phyloP scores from a whole-genome alignment of 495 filamentous ascomycete species.

The Antarctomyces pellizariae region DNA sequence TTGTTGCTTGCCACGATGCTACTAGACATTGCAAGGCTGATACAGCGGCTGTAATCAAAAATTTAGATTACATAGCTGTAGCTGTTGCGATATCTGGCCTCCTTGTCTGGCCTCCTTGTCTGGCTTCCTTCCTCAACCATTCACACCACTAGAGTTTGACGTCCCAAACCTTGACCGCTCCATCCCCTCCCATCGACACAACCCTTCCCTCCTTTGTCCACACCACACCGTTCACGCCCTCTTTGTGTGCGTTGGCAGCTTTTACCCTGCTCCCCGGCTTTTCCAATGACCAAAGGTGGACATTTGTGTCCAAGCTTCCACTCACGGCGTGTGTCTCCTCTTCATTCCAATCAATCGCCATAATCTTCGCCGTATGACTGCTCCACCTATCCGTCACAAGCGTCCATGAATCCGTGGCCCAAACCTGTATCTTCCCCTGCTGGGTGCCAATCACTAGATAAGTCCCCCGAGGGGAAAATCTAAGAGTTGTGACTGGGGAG shows the following conservation, averaged over 20 bases:
- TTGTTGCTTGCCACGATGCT: too few species aligned
- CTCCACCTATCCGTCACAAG: constrained; percentile 65
- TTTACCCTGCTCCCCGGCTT: constrained; percentile 65
- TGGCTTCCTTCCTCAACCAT: too few species aligned
- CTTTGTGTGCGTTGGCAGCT: constrained; percentile 71
- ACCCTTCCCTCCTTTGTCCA: constrained; percentile 60
- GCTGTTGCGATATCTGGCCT: too few species aligned
- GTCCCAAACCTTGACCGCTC: constrained; percentile 73
- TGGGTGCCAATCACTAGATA: constrained; percentile 61
- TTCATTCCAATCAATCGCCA: constrained; percentile 58
- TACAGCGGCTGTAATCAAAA: too few species aligned
- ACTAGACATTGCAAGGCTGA: too few species aligned
- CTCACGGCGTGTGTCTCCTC: constrained; percentile 57
- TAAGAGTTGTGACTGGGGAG: constrained; percentile 36
- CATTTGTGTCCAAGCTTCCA: constrained; percentile 69
- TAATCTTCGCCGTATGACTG: constrained; percentile 73
- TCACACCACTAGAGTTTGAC: too few species aligned
- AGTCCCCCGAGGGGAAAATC: constrained; percentile 54
- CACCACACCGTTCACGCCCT: constrained; percentile 70
- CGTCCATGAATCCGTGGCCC: constrained; percentile 32
- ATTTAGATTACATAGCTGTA: too few species aligned
- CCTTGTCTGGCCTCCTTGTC: too few species aligned
- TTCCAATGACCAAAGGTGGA: constrained; percentile 51
- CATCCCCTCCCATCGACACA: constrained; percentile 65
- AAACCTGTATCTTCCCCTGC: constrained; percentile 68